phyloP scores from a whole-genome alignment of 2,329 filamentous ascomycete species.

The Nemania sp. region DNA sequence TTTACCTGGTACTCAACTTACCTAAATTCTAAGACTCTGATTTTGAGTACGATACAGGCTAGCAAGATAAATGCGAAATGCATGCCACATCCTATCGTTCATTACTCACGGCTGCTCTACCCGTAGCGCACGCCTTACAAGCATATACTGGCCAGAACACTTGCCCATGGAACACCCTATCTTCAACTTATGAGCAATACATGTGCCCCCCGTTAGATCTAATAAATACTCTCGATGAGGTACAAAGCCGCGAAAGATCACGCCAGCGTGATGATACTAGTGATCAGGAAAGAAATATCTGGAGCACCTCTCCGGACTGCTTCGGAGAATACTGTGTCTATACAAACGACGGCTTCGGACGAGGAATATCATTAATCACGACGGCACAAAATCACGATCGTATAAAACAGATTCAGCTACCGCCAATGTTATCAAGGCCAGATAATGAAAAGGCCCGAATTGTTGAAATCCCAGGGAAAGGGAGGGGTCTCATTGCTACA shows the following conservation, averaged over 20 bases:
- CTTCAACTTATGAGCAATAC: conserved; percentile 2
- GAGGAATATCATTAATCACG: conserved; percentile 39
- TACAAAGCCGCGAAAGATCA: background rate
- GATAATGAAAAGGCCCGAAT: conserved; percentile 24
- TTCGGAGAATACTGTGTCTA: conserved; percentile 41
- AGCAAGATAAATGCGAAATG: conserved; percentile 12
- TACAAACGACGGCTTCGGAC: conserved; percentile 34
- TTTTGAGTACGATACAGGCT: too few relatives aligned
- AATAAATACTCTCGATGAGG: background rate
- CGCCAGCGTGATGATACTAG: background rate
- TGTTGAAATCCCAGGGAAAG: conserved; percentile 41
- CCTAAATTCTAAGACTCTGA: background rate
- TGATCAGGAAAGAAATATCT: conserved; percentile 5
- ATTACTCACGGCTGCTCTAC: conserved; percentile 5
- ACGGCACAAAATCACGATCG: conserved; percentile 34
- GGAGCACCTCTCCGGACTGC: conserved; percentile 32
- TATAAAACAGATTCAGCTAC: conserved; percentile 24
- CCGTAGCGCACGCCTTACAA: conserved; percentile 3
- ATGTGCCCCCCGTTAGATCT: background rate
- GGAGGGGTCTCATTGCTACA: conserved; percentile 43
- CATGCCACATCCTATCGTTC: background rate
- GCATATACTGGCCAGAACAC: background rate
- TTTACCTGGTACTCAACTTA: background rate
- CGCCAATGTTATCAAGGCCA: conserved; percentile 4
- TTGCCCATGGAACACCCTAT: conserved; percentile 18